Evolutionary conservation across 2,329 filamentous ascomycete genomes (phyloP), one percentile per base, ranked within the genome.

Genomic region (Proliferodiscus dingleyae): DNA sequence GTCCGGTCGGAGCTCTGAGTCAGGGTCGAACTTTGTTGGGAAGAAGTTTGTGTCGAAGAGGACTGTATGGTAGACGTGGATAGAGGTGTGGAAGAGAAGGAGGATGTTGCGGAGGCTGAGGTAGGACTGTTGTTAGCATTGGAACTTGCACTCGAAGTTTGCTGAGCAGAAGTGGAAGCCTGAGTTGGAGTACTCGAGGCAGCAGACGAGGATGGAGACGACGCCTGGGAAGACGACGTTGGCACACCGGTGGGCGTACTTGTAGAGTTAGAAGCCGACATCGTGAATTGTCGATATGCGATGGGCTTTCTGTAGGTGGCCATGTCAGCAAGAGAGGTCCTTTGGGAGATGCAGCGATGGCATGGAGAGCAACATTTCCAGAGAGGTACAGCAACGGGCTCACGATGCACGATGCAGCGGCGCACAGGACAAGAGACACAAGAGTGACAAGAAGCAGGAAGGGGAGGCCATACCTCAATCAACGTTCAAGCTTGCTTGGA

Each of bases 91-190:
- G 56, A 24, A 18, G 47, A 43, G 3, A 51, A 38, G 10, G 51
- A 22, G 8, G 50, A 16, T 16, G 44, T 36, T 30, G 37, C 37
- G 23, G 46, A 24, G 13, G 55, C 49, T 39, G 50, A 41, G 41
- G 58, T 26, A 30, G 56, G 45, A 54, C 50, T 57, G 49, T 23
- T 55, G 51, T 58, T 58, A 60, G 57, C 57, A 52, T 49, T 53
- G 45, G 58, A 52, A 53, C 54, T 61, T 36, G 56, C 10, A 19
- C 19, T 37, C 11, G 47, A 48, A n/a, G 47, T 34, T 39, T 41
- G 47, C 18, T 33, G 32, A 34, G 46, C 45, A 44, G 34, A 49
- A 41, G 50, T 39, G 32, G 54, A 36, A 41, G 39, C 37, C 29
- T 47, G 43, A 22, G 29, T 7, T 10, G 37, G 26, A 15, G 40